phyloP scores from a whole-genome alignment of 2,329 filamentous ascomycete species.

The Ophiostoma pallidulum region DNA sequence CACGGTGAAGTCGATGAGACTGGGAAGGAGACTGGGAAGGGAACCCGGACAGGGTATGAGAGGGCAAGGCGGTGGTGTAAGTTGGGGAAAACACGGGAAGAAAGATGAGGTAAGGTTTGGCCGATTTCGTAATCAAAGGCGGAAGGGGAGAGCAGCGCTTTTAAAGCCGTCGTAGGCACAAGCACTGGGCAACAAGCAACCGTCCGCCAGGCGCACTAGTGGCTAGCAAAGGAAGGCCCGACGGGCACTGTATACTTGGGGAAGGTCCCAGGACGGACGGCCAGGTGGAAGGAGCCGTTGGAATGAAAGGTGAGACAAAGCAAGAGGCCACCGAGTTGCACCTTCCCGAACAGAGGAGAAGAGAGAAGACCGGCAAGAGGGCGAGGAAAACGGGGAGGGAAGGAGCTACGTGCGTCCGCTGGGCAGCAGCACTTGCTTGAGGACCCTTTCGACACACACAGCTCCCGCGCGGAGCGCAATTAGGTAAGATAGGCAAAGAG shows the following conservation, averaged over 20 bases:
- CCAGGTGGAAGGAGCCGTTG: neutral
- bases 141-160: constrained; percentile 10
- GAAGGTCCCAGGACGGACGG: neutral
- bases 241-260: constrained; percentile 7
- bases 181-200: neutral
- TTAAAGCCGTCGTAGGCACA: constrained; percentile 13
- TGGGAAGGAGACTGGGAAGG: too few species aligned
- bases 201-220: constrained; percentile 8
- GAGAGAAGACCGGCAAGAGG: neutral
- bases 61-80: constrained; percentile 12
- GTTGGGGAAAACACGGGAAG: constrained; percentile 9
- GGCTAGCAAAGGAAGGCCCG: constrained; percentile 3
- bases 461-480: neutral
- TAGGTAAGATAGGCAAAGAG: neutral
- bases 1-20: neutral
- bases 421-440: too few species aligned
- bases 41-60: neutral
- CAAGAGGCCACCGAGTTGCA: too few species aligned
- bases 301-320: constrained; percentile 4
- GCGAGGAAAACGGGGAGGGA: neutral
- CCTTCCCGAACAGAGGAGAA: neutral
- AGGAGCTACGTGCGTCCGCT: neutral
- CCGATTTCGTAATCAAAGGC: constrained; percentile 18
- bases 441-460: too few species aligned
- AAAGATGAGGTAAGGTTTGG: constrained; percentile 18